These are phyloP conservation scores for Micractinium sp. DNA, from an alignment of 139 green algal species.

Conservation along the genomic window DNA sequence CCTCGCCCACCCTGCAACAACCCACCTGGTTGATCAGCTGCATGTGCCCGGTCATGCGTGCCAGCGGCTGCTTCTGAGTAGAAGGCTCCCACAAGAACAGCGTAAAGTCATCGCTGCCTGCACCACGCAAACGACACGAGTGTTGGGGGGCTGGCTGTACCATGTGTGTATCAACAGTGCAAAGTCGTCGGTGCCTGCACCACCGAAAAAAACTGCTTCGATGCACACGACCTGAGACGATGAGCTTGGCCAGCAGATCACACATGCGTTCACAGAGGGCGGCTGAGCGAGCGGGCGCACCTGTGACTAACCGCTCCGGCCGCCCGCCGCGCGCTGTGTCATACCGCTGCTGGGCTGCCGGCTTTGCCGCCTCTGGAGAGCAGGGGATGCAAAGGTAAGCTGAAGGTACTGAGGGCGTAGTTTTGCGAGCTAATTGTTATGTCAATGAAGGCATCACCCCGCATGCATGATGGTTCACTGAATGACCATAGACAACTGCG, in stretches of 20 bases:
- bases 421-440: no score
- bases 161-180: no score
- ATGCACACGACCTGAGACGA: no score
- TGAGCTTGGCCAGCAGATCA: background rate
- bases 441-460: no score
- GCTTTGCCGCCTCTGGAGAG: slow-evolving; percentile 22
- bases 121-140: background rate
- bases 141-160: no score
- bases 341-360: slow-evolving; percentile 71
- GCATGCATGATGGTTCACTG: background rate
- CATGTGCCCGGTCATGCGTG: slow-evolving; percentile 94
- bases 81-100: slow-evolving; percentile 94
- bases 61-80: slow-evolving; percentile 68
- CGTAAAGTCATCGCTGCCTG: slow-evolving; percentile 96
- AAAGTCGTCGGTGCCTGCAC: background rate
- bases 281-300: background rate
- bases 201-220: background rate
- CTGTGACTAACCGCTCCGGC: slow-evolving; percentile 90
- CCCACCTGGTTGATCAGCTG: slow-evolving; percentile 96
- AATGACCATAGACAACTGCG: background rate
- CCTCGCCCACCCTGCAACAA: background rate
- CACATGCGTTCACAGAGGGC: background rate
- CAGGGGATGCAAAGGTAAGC: background rate
- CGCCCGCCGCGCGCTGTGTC: slow-evolving; percentile 57
- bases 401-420: no score